These are phyloP conservation scores for Lactarius quietus DNA, from an alignment of 768 basidiomycete species.

Conservation along the genomic window DNA sequence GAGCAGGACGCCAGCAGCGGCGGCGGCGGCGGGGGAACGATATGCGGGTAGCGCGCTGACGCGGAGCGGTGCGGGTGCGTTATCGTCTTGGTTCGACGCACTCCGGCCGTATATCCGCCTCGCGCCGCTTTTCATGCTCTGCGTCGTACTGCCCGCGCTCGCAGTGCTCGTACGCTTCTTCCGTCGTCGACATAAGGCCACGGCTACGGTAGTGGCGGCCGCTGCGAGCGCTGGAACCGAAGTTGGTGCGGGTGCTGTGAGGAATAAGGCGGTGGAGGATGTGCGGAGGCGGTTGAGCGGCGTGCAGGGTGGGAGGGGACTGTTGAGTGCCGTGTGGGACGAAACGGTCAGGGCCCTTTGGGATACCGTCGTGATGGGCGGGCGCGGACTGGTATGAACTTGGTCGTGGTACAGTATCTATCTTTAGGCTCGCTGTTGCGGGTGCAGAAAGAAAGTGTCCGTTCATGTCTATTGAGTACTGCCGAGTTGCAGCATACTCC, in stretches of 20 bases:
- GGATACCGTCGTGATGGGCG: slow-evolving; percentile 26
- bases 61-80: neutral
- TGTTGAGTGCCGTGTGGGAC: slow-evolving; percentile 19
- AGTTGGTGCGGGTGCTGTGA: neutral
- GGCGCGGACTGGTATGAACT: slow-evolving; percentile 26
- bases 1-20: neutral
- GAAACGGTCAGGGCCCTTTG: slow-evolving; percentile 21
- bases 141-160: slow-evolving; percentile 20
- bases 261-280: slow-evolving; percentile 14
- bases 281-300: slow-evolving; percentile 24
- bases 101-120: slow-evolving; percentile 17
- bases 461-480: neutral
- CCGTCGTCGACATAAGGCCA: slow-evolving; percentile 6
- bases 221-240: neutral
- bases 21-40: neutral
- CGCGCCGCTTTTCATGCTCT: slow-evolving; percentile 21
- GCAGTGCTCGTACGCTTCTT: slow-evolving; percentile 18
- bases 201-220: neutral
- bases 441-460: neutral
- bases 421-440: neutral
- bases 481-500: neutral
- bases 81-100: neutral
- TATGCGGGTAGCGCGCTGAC: neutral
- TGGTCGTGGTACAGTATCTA: neutral
- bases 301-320: slow-evolving; percentile 12